Conservation (phyloP, 257 asterid genomes). For the Solanum pimpinellifolium region DNA sequence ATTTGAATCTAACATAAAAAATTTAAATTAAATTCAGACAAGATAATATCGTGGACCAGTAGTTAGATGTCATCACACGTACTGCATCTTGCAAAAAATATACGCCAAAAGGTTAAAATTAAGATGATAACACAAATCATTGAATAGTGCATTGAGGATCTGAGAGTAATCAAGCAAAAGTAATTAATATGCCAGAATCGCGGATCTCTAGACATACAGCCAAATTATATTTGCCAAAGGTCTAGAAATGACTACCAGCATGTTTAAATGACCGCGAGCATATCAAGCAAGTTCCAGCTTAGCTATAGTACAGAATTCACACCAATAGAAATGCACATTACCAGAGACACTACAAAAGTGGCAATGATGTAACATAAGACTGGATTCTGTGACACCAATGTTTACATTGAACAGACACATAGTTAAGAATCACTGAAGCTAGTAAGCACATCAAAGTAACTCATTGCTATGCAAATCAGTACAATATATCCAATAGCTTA, state of each 20-base stretch:
- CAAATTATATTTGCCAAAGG: background rate
- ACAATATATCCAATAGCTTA: background rate
- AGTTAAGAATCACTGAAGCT: background rate
- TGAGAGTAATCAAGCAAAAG: background rate
- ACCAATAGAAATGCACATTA: background rate
- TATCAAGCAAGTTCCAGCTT: background rate
- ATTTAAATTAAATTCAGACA: background rate
- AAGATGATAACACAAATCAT: background rate
- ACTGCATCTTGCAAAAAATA: background rate
- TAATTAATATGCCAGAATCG: background rate
- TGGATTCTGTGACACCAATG: background rate
- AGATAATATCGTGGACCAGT: background rate
- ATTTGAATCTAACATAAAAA: constrained; percentile 59
- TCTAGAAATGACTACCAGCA: background rate
- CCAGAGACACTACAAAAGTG: background rate
- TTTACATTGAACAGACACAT: background rate
- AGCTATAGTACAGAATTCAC: background rate
- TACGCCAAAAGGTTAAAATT: background rate
- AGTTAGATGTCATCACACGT: background rate
- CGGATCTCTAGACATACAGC: background rate
- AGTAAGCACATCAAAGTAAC: background rate
- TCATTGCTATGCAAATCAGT: background rate
- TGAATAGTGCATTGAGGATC: background rate
- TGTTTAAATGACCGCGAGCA: background rate
- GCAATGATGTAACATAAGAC: background rate